Evolutionary conservation across 257 asterid genomes (phyloP).

Genomic region (Eucommia ulmoides): DNA sequence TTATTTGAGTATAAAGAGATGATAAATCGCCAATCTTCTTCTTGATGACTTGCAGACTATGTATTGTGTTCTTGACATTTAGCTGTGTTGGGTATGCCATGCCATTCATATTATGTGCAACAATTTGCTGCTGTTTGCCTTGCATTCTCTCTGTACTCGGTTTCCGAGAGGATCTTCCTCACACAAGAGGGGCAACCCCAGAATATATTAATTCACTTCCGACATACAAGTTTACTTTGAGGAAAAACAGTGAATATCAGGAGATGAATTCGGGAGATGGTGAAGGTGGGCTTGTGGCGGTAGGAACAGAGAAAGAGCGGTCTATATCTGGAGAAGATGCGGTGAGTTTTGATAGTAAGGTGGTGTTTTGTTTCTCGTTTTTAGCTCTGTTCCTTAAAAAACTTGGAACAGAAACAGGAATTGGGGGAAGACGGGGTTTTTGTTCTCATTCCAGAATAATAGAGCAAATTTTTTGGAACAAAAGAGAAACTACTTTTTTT

Average conservation of each 20-base stretch:
- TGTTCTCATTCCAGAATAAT: too few species aligned
- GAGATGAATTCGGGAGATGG: constrained; percentile 28
- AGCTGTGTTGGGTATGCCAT: constrained; percentile 95
- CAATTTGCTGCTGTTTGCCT: constrained; percentile 98
- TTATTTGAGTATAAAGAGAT: too few species aligned
- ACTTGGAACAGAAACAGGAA: too few species aligned
- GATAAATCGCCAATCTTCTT: too few species aligned
- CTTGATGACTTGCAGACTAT: constrained; percentile 68
- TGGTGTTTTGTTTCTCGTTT: too few species aligned
- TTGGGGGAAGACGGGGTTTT: too few species aligned
- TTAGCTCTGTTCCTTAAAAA: too few species aligned
- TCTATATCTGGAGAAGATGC: constrained; percentile 89
- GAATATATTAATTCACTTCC: constrained; percentile 89
- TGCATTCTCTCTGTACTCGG: constrained; percentile 87
- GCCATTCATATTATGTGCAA: constrained; percentile 89
- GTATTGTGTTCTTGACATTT: constrained; percentile 79
- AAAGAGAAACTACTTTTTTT: too few species aligned
- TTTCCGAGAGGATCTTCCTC: constrained; percentile 71
- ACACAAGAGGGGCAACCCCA: constrained; percentile 84
- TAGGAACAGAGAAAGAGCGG: constrained; percentile 95
- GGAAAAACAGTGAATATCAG: constrained; percentile 40
- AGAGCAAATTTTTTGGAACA: too few species aligned
- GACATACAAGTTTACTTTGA: constrained; percentile 62
- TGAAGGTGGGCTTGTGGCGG: constrained; percentile 89
- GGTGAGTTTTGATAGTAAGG: too few species aligned